Base-by-base conservation (phyloP, 2,329 filamentous ascomycete genomes). In the Stagonosporopsis chrysanthemi region DNA sequence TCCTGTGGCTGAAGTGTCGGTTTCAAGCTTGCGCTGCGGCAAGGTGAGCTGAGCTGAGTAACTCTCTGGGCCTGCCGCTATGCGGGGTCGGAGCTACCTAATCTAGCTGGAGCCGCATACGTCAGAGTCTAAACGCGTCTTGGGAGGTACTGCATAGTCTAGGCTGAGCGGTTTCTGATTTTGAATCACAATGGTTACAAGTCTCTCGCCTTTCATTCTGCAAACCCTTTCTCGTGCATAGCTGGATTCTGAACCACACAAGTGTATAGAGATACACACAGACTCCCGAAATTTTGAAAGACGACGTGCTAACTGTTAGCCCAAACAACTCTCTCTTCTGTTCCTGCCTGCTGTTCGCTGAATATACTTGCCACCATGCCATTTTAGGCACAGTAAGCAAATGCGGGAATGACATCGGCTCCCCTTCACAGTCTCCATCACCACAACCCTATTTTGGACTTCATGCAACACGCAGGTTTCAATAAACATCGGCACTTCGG, bases 81-180 rank as follows among this genome's bases (percentile, higher is more conserved):
- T 43, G 51, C 44, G 51, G 51, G 51, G 51, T 48, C 38, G 51
- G 29, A 43, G 38, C 44, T 48, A 42, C 17, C 33, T 35, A n/a
- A 35, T 12, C 35, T 19, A 39, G 36, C 28, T 28, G 26, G 7
- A 54, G 51, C 43, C 51, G 51, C 44, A 35, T 54, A 54, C 51
- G 51, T 54, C 51, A 54, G 50, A 33, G 8, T 42, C 9, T 42
- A 28, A 12, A 40, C 38, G 17, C 11, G 22, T 9, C n/a, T 11
- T 39, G 1, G 1, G 11, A 22, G 7, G 36, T 39, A 39, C 36
- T 4, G 9, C 19, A 22, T 39, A 9, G 3, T 39, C 36, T 22
- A 15, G 33, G 15, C 33, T 39, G 36, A 22, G 11, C 8, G 2
- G 28, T 22, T 9, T 4, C n/a, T 22, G n/a, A 12, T 39, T 5